phyloP scores from a whole-genome alignment of 164 flowering plant genomes.

The Aristolochia fimbriata region DNA sequence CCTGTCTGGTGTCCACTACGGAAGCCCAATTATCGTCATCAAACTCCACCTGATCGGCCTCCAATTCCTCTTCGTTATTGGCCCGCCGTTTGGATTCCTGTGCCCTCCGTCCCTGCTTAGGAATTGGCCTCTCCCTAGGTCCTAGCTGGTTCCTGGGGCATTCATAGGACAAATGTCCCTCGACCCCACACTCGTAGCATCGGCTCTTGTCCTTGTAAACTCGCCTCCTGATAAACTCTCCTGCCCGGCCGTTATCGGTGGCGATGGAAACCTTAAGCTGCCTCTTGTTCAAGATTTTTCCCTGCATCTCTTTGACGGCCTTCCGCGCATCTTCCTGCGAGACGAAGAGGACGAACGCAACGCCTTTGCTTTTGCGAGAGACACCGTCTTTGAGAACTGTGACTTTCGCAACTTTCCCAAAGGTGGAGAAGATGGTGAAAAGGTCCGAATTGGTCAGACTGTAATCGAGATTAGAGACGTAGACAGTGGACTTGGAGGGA shows the following conservation, averaged over 20 bases:
- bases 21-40: conserved; percentile 85
- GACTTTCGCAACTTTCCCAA: conserved; percentile 83
- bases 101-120: conserved; percentile 35
- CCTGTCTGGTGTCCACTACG: conserved; percentile 65
- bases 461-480: conserved; percentile 75
- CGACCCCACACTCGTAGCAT: conserved; percentile 88
- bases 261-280: conserved; percentile 64
- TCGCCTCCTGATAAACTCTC: conserved; percentile 67
- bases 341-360: conserved; percentile 81
- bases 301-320: conserved; percentile 57
- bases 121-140: conserved; percentile 61
- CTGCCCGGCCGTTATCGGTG: conserved; percentile 73
- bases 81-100: conserved; percentile 9
- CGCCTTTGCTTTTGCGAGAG: conserved; percentile 68
- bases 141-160: conserved; percentile 81
- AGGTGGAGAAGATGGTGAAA: conserved; percentile 91
- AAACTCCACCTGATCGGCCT: conserved; percentile 25
- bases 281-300: conserved; percentile 67
- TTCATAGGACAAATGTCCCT: conserved; percentile 83
- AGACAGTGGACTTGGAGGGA: conserved; percentile 91
- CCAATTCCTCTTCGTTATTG: conserved; percentile 11
- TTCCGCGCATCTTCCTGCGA: conserved; percentile 47
- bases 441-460: conserved; percentile 86
- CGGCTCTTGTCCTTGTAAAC: conserved; percentile 79
- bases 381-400: conserved; percentile 68